Evolutionary conservation across 495 filamentous ascomycete species (phyloP).

Genomic region (Glarea lozoyensis): DNA sequence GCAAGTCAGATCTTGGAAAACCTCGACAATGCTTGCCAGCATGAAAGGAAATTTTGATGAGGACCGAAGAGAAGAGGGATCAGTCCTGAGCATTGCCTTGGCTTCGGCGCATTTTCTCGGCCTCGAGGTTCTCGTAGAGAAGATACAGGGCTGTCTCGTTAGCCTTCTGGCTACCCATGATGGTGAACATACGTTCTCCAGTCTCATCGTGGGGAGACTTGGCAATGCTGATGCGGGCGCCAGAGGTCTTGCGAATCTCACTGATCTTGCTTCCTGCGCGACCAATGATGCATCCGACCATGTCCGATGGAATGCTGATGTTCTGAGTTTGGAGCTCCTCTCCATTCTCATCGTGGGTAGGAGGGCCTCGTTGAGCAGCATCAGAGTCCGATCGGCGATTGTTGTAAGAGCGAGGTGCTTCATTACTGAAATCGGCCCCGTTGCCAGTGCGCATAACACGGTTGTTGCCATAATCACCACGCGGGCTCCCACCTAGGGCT

Average conservation of each 20-base stretch:
- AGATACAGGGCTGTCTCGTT: conserved; percentile 95
- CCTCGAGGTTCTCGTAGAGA: conserved; percentile 97
- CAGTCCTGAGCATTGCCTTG: conserved; percentile 63
- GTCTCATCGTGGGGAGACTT: conserved; percentile 97
- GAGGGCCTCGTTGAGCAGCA: conserved; percentile 57
- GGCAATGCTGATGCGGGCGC: conserved; percentile 94
- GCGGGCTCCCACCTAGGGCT: conserved; percentile 32
- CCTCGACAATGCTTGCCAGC: conserved; percentile 21
- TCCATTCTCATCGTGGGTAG: conserved; percentile 85
- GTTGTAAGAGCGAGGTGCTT: conserved; percentile 49
- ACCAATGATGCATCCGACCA: conserved; percentile 99
- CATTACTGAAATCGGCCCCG: conserved; percentile 93
- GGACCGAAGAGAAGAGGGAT: conserved; percentile 6
- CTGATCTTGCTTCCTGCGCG: conserved; percentile 91
- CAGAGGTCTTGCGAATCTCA: conserved; percentile 92
- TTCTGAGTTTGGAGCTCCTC: conserved; percentile 98
- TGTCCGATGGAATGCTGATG: conserved; percentile 97
- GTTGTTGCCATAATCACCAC: conserved; percentile 45
- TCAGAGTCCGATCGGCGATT: conserved; percentile 74
- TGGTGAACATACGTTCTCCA: conserved; percentile 98
- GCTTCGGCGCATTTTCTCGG: conserved; percentile 93
- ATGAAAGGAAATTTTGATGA: conserved; percentile 26
- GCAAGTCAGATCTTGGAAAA: conserved; percentile 42
- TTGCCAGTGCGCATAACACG: conserved; percentile 94
- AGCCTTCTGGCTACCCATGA: conserved; percentile 82